These are phyloP conservation scores for Suillus ampliporus DNA, from an alignment of 768 basidiomycete species.

Conservation along the genomic window DNA sequence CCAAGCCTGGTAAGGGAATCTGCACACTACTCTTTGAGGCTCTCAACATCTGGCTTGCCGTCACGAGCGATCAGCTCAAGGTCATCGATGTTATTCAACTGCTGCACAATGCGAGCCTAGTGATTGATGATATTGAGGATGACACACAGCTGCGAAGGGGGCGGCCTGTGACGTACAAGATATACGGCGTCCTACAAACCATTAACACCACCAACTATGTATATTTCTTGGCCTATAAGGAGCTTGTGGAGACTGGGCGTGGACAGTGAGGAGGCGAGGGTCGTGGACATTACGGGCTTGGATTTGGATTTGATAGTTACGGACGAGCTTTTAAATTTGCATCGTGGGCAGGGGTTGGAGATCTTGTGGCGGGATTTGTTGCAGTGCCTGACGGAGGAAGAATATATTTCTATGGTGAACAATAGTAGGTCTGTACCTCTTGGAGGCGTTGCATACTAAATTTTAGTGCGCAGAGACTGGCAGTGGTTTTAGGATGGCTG, in stretches of 20 bases:
- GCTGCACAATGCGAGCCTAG: slow-evolving; percentile 92
- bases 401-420: slow-evolving; percentile 96
- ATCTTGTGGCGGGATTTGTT: slow-evolving; percentile 93
- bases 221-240: slow-evolving; percentile 92
- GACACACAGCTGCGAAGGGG: slow-evolving; percentile 87
- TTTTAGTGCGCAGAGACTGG: slow-evolving; percentile 77
- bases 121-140: slow-evolving; percentile 97
- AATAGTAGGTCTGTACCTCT: slow-evolving; percentile 61
- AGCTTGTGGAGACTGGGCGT: slow-evolving; percentile 47
- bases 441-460: slow-evolving; percentile 26
- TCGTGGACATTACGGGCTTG: slow-evolving; percentile 75
- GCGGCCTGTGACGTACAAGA: slow-evolving; percentile 88
- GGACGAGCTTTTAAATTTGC: slow-evolving; percentile 78
- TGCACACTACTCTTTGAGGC: slow-evolving; percentile 86
- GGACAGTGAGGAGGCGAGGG: slow-evolving; percentile 4
- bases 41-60: slow-evolving; percentile 91
- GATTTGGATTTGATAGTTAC: slow-evolving; percentile 60
- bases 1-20: slow-evolving; percentile 93
- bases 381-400: slow-evolving; percentile 90
- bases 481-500: slow-evolving; percentile 86
- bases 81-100: slow-evolving; percentile 89
- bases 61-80: slow-evolving; percentile 70
- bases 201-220: slow-evolving; percentile 98
- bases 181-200: slow-evolving; percentile 95
- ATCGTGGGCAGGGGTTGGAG: slow-evolving; percentile 95